A percentile compares a stretch with the other conserved stretches of the same genome.
Conservation (phyloP, 202 grass and related monocot genomes). For the Eragrostis tef region DNA sequence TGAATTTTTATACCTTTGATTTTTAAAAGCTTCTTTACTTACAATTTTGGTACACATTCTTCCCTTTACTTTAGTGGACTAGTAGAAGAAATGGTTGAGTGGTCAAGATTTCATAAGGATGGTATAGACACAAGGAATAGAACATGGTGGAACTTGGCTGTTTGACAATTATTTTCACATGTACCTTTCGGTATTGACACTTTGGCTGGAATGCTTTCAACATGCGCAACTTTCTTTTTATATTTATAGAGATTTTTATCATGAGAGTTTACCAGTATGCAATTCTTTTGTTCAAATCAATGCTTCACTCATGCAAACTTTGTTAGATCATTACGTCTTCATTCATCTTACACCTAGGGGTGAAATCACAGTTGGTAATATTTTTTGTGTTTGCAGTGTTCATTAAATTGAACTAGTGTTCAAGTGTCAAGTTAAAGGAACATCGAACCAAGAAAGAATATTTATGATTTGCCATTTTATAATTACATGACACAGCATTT, state of each 20-base stretch:
- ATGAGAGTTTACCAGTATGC: neutral
- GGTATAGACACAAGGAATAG: neutral
- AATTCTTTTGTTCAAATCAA: neutral
- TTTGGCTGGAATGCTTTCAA: neutral
- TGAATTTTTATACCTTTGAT: neutral
- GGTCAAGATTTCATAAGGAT: neutral
- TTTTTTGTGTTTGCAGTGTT: slow-evolving; percentile 9
- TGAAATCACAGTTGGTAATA: slow-evolving; percentile 10
- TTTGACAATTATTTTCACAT: slow-evolving; percentile 4
- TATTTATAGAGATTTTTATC: neutral
- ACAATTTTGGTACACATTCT: slow-evolving; percentile 4
- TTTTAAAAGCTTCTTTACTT: neutral
- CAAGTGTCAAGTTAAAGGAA: neutral
- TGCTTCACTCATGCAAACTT: neutral
- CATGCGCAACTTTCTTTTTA: neutral
- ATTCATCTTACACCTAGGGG: neutral
- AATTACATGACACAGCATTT: no score
- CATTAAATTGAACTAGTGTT: neutral
- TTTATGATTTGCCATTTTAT: neutral
- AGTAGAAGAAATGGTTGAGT: slow-evolving; percentile 4
- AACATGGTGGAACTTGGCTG: neutral
- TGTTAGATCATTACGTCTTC: neutral
- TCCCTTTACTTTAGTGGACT: neutral
- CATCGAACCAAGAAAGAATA: neutral
- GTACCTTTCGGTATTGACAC: neutral